Conservation (phyloP, 805 yeast genomes). For the Wickerhamiella azymoides region DNA sequence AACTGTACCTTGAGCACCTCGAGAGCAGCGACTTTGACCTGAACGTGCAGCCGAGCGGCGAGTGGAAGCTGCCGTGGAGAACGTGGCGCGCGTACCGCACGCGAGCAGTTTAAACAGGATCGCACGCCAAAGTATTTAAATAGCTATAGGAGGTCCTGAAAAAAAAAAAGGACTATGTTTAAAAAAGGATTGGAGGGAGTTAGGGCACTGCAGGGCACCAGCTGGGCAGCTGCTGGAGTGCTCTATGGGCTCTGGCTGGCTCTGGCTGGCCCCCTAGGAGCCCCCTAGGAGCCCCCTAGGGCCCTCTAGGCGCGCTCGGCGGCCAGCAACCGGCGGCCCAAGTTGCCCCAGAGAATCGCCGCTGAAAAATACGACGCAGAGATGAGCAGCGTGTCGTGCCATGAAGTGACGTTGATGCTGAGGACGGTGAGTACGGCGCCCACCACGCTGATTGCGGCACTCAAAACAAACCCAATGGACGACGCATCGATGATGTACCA, state of each 20-base stretch:
- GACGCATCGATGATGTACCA: constrained; percentile 29
- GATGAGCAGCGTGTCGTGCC: constrained; percentile 18
- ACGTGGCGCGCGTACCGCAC: constrained; percentile 26
- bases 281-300: too few relatives aligned
- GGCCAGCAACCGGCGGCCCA: constrained; percentile 25
- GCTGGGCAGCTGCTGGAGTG: too few relatives aligned
- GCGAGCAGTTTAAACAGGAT: not conserved
- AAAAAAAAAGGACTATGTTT: too few relatives aligned
- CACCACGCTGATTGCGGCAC: constrained; percentile 22
- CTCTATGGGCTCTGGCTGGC: too few relatives aligned
- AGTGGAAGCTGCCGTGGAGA: constrained; percentile 55
- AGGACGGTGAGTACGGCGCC: constrained; percentile 22
- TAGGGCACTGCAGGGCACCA: not conserved
- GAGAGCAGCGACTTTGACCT: constrained; percentile 56
- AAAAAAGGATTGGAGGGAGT: too few relatives aligned
- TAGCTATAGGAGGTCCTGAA: too few relatives aligned
- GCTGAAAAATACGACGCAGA: constrained; percentile 23
- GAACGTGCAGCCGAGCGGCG: constrained; percentile 33
- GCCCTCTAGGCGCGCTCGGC: too few relatives aligned
- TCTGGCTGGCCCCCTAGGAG: too few relatives aligned
- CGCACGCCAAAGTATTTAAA: too few relatives aligned
- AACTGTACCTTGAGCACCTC: constrained; percentile 44
- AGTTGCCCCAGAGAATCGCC: constrained; percentile 27
- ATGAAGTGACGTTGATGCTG: constrained; percentile 17
- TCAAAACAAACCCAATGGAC: constrained; percentile 25